Percentiles rank a stretch among this genome's conserved stretches.
These are phyloP conservation scores for Domatiomyces globalis DNA, from an alignment of 2,329 filamentous ascomycete species.

Conservation along the genomic window DNA sequence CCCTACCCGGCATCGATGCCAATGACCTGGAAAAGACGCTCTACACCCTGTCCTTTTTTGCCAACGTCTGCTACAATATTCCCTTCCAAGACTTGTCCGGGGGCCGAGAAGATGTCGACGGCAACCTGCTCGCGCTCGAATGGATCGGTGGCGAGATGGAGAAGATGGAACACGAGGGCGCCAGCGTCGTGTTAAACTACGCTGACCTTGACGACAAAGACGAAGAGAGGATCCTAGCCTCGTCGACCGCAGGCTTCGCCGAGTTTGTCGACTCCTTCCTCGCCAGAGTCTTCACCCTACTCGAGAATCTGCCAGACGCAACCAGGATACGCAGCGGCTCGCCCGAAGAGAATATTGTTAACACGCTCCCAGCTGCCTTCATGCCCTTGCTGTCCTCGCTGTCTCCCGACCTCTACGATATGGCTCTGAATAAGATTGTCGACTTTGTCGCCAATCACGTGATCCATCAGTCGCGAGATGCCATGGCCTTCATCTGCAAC, in stretches of 20 bases:
- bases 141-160: slow-evolving; percentile 95
- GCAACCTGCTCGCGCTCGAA: slow-evolving; percentile 65
- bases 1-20: slow-evolving; percentile 88
- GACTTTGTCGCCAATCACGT: slow-evolving; percentile 88
- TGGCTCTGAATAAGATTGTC: slow-evolving; percentile 80
- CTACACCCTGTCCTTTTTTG: slow-evolving; percentile 86
- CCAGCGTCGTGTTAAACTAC: slow-evolving; percentile 76
- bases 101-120: slow-evolving; percentile 52
- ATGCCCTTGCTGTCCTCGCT: slow-evolving; percentile 80
- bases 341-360: slow-evolving; percentile 93
- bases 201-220: slow-evolving; percentile 70
- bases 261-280: slow-evolving; percentile 86
- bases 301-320: slow-evolving; percentile 89
- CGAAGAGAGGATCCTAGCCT: slow-evolving; percentile 75
- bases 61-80: slow-evolving; percentile 90
- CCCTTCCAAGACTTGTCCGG: slow-evolving; percentile 72
- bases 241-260: slow-evolving; percentile 82
- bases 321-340: slow-evolving; percentile 76
- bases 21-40: slow-evolving; percentile 96
- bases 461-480: slow-evolving; percentile 89
- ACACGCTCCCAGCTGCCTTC: slow-evolving; percentile 80
- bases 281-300: slow-evolving; percentile 83
- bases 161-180: slow-evolving; percentile 76
- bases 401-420: slow-evolving; percentile 84
- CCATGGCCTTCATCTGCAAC: slow-evolving; percentile 97